A percentile compares a stretch with the other conserved stretches of the same genome.
Conservation (phyloP, 2,329 filamentous ascomycete species). For the Colletotrichum liaoningense region DNA sequence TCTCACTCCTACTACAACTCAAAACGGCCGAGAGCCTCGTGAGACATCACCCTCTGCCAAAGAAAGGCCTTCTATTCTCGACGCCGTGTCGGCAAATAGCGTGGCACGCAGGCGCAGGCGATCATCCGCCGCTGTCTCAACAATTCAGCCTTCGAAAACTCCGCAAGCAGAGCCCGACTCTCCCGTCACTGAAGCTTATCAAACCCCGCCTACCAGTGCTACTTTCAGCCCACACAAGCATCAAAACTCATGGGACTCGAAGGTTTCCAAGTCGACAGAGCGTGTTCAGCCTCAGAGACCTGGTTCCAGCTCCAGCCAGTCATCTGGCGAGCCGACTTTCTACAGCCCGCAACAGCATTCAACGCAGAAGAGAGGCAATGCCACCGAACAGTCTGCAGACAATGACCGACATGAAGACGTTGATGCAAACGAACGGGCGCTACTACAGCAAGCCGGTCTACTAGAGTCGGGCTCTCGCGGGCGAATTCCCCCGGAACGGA, state of each 20-base stretch:
- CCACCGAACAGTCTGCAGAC: not conserved
- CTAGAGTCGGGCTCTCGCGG: constrained; percentile 59
- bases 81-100: constrained; percentile 16
- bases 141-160: constrained; percentile 12
- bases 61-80: constrained; percentile 20
- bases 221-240: constrained; percentile 49
- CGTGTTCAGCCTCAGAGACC: constrained; percentile 42
- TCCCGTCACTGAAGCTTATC: constrained; percentile 57
- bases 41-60: constrained; percentile 24
- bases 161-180: constrained; percentile 49
- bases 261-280: constrained; percentile 37
- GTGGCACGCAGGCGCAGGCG: constrained; percentile 23
- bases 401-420: constrained; percentile 58
- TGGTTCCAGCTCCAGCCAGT: constrained; percentile 50
- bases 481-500: constrained; percentile 51
- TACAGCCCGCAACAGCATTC: constrained; percentile 36
- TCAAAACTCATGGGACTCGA: constrained; percentile 56
- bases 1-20: constrained; percentile 2
- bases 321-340: constrained; percentile 40
- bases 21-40: constrained; percentile 20
- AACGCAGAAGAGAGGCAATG: constrained; percentile 18
- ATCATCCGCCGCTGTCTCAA: constrained; percentile 31
- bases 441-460: constrained; percentile 76
- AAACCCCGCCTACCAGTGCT: constrained; percentile 59
- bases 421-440: constrained; percentile 75